Conservation (phyloP, 1,284 basidiomycete species). For the Meira miltonrushii region DNA sequence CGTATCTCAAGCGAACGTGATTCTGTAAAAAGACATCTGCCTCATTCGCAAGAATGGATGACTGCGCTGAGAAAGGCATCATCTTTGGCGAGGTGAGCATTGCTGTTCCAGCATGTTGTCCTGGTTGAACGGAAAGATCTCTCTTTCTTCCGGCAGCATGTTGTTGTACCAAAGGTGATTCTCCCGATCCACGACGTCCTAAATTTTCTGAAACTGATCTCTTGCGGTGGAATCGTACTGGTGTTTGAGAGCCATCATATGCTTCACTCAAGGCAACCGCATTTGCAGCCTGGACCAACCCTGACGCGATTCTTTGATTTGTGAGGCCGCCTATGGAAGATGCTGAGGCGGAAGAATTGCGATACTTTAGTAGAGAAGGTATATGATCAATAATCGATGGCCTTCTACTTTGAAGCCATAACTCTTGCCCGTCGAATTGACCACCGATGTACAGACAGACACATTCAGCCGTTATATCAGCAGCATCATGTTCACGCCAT, state of each 20-base stretch:
- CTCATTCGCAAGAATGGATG: too few species aligned
- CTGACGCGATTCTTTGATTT: not conserved
- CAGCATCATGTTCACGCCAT: conserved; percentile 65
- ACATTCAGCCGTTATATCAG: conserved; percentile 67
- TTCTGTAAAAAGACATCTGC: too few species aligned
- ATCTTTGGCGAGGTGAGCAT: too few species aligned
- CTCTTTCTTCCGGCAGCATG: not conserved
- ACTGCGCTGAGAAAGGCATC: too few species aligned
- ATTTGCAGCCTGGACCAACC: not conserved
- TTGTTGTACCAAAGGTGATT: not conserved
- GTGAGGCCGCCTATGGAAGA: too few species aligned
- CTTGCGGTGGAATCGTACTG: not conserved
- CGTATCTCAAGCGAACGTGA: too few species aligned
- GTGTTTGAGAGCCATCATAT: not conserved
- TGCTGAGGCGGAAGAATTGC: too few species aligned
- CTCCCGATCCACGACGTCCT: not conserved
- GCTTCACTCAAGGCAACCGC: not conserved
- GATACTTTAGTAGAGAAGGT: too few species aligned
- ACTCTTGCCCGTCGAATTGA: too few species aligned
- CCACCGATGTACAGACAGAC: conserved; percentile 52
- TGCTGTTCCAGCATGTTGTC: too few species aligned
- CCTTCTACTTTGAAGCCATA: too few species aligned
- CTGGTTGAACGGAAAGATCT: not conserved
- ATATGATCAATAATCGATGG: too few species aligned
- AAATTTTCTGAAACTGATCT: conserved; percentile 8